Conservation (phyloP, 371 early-diverging fungal species). For the Aphelidium insulamus region DNA sequence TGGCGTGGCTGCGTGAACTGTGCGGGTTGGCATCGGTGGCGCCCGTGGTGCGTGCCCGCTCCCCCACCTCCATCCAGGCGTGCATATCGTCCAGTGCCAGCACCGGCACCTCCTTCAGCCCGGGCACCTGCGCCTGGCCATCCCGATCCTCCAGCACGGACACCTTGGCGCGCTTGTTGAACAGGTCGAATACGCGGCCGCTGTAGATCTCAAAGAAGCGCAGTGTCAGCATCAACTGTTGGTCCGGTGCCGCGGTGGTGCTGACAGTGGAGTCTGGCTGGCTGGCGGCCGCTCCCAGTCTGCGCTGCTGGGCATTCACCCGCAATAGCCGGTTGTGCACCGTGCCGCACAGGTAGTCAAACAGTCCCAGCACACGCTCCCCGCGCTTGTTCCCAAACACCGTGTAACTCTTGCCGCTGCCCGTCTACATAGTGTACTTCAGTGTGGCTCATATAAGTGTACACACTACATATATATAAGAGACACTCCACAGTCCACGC, state of each 20-base stretch:
- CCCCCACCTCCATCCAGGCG: constrained; percentile 11
- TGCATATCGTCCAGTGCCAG: constrained; percentile 4
- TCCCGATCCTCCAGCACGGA: constrained; percentile 14
- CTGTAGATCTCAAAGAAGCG: constrained; percentile 21
- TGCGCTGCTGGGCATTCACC: neutral
- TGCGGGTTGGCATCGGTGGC: constrained; percentile 19
- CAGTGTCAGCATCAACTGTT: constrained; percentile 1
- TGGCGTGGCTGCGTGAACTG: constrained; percentile 22
- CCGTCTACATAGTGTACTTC: neutral
- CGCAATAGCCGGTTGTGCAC: too few relatives aligned
- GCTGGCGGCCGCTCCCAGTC: too few relatives aligned
- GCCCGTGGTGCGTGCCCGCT: constrained; percentile 8
- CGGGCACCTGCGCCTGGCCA: constrained; percentile 10
- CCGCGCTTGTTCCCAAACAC: constrained; percentile 8
- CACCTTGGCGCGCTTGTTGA: constrained; percentile 5
- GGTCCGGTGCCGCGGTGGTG: constrained; percentile 4
- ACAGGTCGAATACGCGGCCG: constrained; percentile 14
- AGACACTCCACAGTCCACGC: too few relatives aligned
- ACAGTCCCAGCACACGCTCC: too few relatives aligned
- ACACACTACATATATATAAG: neutral
- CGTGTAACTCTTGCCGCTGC: constrained; percentile 16
- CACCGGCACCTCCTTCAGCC: constrained; percentile 8
- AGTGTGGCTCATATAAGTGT: neutral
- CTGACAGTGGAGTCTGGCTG: constrained; percentile 7
- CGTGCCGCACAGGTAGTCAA: too few relatives aligned